Percentiles rank a stretch among this genome's conserved stretches.
These are phyloP conservation scores for Pachyrhizus erosus DNA, from an alignment of 306 rosid species.

Conservation along the genomic window DNA sequence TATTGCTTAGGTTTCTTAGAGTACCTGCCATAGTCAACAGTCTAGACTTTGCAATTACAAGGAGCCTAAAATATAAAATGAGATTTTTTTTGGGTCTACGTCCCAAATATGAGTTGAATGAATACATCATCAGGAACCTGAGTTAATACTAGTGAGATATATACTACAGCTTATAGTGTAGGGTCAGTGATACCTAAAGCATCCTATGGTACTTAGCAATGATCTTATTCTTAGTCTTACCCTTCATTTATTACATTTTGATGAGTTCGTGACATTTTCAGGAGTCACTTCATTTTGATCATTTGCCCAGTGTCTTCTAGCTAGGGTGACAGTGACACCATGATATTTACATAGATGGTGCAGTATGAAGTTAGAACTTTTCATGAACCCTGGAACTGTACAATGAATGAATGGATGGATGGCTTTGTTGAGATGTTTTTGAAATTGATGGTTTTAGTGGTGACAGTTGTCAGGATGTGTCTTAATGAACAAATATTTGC, in stretches of 20 bases:
- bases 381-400: constrained; percentile 7
- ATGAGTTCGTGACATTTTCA: constrained; percentile 19
- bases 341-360: constrained; percentile 19
- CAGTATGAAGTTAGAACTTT: neutral
- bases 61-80: constrained; percentile 3
- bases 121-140: constrained; percentile 16
- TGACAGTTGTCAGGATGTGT: constrained; percentile 22
- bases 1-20: neutral
- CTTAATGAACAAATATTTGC: constrained; percentile 29
- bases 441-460: constrained; percentile 16
- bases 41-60: constrained; percentile 24
- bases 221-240: neutral
- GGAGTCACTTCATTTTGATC: constrained; percentile 24
- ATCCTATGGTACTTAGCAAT: constrained; percentile 4
- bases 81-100: neutral
- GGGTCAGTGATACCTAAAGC: constrained; percentile 20
- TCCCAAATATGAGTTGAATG: constrained; percentile 27
- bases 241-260: constrained; percentile 25
- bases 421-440: constrained; percentile 2
- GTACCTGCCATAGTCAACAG: constrained; percentile 2
- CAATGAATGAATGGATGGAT: neutral
- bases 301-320: constrained; percentile 28
- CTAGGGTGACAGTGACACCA: constrained; percentile 9
- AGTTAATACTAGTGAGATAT: constrained; percentile 1
- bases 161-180: constrained; percentile 1